Evolutionary conservation across 768 basidiomycete genomes (phyloP).

Genomic region (Pleurotus platypus): DNA sequence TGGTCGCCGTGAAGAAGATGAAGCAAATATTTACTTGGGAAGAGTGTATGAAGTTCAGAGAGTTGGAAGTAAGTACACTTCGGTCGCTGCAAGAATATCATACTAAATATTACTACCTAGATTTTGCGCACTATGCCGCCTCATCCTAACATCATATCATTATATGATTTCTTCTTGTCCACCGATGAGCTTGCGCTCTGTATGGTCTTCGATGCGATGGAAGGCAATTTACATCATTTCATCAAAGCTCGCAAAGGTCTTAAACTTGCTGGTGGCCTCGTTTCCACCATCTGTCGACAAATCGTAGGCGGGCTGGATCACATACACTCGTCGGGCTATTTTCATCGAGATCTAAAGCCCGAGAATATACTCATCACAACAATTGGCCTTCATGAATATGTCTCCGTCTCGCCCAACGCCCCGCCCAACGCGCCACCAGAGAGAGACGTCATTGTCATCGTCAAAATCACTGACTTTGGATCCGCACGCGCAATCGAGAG

Average conservation of each 20-base stretch:
- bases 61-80: constrained; percentile 52
- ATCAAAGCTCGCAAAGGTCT: constrained; percentile 96
- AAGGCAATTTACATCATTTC: constrained; percentile 98
- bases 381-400: constrained; percentile 91
- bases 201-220: constrained; percentile 99
- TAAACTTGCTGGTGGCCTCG: constrained; percentile 91
- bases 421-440: constrained; percentile 66
- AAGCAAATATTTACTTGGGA: constrained; percentile 98
- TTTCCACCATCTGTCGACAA: constrained; percentile 92
- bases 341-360: constrained; percentile 99
- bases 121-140: constrained; percentile 83
- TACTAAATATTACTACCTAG: constrained; percentile 11
- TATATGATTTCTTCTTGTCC: constrained; percentile 98
- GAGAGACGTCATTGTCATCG: constrained; percentile 91
- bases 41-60: constrained; percentile 92
- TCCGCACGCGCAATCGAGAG: constrained; percentile 88
- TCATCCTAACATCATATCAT: constrained; percentile 95
- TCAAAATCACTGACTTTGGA: constrained; percentile 98
- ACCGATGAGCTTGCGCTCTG: constrained; percentile 94
- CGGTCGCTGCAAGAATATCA: neutral
- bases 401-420: constrained; percentile 65
- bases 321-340: constrained; percentile 90
- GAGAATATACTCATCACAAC: constrained; percentile 99
- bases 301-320: constrained; percentile 88
- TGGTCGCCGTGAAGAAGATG: constrained; percentile 98